These are phyloP conservation scores for Podospora pseudocomata DNA, from an alignment of 495 filamentous ascomycete genomes.

Conservation along the genomic window DNA sequence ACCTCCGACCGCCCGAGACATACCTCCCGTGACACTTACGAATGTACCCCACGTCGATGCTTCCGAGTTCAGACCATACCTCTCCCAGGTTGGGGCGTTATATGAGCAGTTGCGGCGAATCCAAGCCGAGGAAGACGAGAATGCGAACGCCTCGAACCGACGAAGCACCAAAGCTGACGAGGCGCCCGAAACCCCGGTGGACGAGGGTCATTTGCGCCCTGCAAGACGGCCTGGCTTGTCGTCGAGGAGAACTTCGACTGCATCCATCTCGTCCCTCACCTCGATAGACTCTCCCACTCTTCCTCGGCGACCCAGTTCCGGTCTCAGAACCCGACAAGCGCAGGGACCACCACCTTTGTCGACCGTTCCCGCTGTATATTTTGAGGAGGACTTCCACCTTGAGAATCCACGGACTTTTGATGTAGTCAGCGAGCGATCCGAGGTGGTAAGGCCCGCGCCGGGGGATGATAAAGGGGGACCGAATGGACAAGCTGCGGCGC, in stretches of 20 bases:
- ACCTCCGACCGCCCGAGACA: conserved; percentile 85
- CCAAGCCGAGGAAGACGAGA: conserved; percentile 63
- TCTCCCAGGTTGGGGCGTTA: conserved; percentile 73
- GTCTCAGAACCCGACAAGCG: conserved; percentile 45
- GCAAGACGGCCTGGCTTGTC: conserved; percentile 38
- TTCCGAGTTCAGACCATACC: conserved; percentile 75
- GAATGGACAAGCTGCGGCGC: conserved; percentile 61
- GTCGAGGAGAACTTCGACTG: conserved; percentile 44
- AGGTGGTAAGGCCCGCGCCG: conserved; percentile 71
- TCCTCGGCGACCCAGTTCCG: conserved; percentile 51
- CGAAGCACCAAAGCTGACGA: conserved; percentile 49
- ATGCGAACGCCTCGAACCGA: conserved; percentile 40
- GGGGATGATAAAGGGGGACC: conserved; percentile 53
- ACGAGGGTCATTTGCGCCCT: conserved; percentile 45
- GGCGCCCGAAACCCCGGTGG: conserved; percentile 38
- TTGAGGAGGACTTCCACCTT: conserved; percentile 90
- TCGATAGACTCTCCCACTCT: conserved; percentile 48
- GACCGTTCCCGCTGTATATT: conserved; percentile 89
- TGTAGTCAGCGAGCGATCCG: conserved; percentile 91
- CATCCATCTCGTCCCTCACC: conserved; percentile 47
- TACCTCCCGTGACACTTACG: conserved; percentile 88
- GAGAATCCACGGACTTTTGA: conserved; percentile 97
- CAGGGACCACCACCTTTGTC: conserved; percentile 79
- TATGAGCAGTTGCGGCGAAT: conserved; percentile 80
- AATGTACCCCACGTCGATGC: conserved; percentile 81